These are phyloP conservation scores for Rhypophila decipiens DNA, from an alignment of 495 filamentous ascomycete species.

Conservation along the genomic window DNA sequence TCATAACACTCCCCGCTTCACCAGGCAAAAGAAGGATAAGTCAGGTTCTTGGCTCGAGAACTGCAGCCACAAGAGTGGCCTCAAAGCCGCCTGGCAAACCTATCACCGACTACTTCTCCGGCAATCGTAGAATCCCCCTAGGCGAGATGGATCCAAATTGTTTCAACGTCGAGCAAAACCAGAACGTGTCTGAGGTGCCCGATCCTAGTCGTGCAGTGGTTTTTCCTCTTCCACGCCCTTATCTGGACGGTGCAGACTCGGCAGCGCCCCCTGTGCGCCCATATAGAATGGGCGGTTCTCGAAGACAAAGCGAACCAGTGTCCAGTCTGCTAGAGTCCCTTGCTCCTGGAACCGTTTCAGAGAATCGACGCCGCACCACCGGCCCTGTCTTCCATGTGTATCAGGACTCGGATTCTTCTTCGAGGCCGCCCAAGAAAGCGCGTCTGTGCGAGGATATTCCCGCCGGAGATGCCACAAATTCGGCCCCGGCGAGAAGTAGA, in stretches of 20 bases:
- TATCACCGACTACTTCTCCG: slow-evolving; percentile 72
- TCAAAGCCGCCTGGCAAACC: slow-evolving; percentile 48
- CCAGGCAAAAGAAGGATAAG: slow-evolving; percentile 37
- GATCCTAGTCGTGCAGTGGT: slow-evolving; percentile 33
- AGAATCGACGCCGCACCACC: slow-evolving; percentile 28
- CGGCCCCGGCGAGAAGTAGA: slow-evolving; percentile 29
- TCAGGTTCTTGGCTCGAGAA: slow-evolving; percentile 16
- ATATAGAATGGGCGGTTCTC: slow-evolving; percentile 20
- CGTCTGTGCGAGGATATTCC: slow-evolving; percentile 37
- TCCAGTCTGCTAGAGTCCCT: slow-evolving; percentile 26
- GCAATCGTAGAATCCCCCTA: slow-evolving; percentile 63
- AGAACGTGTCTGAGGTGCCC: slow-evolving; percentile 11
- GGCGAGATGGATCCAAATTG: slow-evolving; percentile 83
- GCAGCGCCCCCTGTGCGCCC: slow-evolving; percentile 12
- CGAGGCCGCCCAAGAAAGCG: slow-evolving; percentile 45
- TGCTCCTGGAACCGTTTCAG: slow-evolving; percentile 11
- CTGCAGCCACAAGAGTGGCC: slow-evolving; percentile 21
- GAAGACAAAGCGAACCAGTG: slow-evolving; percentile 36
- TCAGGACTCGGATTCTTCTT: slow-evolving; percentile 16
- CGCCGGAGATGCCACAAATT: slow-evolving; percentile 9
- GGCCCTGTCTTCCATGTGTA: slow-evolving; percentile 16
- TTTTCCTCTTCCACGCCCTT: slow-evolving; percentile 43
- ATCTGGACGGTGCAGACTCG: slow-evolving; percentile 26
- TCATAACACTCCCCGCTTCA: slow-evolving; percentile 42
- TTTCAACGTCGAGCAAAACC: slow-evolving; percentile 42